Evolutionary conservation across 805 yeast genomes (phyloP), one percentile per base, ranked within the genome.

Genomic region (Candida tammaniensis): DNA sequence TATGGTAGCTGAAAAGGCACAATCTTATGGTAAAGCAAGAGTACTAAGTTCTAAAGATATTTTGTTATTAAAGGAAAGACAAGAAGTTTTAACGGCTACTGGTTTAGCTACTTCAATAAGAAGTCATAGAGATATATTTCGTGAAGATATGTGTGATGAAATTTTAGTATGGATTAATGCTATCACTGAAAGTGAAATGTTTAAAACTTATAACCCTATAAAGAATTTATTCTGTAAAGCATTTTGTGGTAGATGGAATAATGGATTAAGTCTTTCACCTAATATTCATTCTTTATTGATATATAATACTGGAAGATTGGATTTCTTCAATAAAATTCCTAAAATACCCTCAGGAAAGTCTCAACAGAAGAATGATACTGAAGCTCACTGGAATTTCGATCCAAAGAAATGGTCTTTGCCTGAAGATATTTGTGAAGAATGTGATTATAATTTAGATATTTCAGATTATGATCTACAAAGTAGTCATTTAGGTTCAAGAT

Each of bases 121-220:
- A 36, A 74, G 80, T 33, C 67, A 76, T 12, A 63, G 88, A 37
- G 95, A 86, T 49, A 61, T 75, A 5, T 82, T 85, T 51, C 64
- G 93, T 33, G 95, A 87, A 51, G 89, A 83, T 38, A 79, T 84
- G 85, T 80, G 83, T 45, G 80, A 75, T 26, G 87, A 81, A 41
- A 76, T 86, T 13, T 52, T 84, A 5, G 47, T 54, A n/a, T 83
- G 93, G 88, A 51, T 86, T 4, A 54, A 61, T 17, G 82, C 78
- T 24, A 55, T 87, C 17, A 64, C 82, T 0, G 69, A 68, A 29
- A 70, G 82, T 8, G 70, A 74, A 23, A 46, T 81, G 4, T 69
- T 70, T 39, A 75, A 74, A 7, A 71, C 72, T 31, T 72, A 74
- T 43, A 55, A 58, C 20, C 40, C 64, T 1, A 54, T 74, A 5